Conservation (phyloP, 306 rosid species). For the Pueraria montana region DNA sequence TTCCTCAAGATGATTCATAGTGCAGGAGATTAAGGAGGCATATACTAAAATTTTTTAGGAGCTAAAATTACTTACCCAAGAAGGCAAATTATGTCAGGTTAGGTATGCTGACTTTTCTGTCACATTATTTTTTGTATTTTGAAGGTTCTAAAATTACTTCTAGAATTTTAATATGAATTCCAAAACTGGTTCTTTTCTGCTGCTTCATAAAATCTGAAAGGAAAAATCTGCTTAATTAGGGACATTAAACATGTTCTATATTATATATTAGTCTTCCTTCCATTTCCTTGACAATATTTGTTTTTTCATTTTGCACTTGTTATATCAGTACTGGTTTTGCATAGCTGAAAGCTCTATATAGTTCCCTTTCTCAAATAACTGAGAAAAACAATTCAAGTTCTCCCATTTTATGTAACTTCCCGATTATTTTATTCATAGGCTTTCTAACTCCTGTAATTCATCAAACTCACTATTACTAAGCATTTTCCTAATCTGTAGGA, state of each 20-base stretch:
- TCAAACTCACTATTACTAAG: background rate
- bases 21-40: constrained; percentile 25
- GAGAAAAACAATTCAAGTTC: background rate
- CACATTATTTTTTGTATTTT: background rate
- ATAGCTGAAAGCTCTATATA: background rate
- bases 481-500: background rate
- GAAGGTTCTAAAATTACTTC: constrained; percentile 11
- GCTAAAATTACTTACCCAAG: constrained; percentile 10
- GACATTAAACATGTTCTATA: background rate
- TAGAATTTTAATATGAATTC: constrained; percentile 11
- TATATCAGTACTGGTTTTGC: background rate
- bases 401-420: constrained; percentile 2
- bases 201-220: background rate
- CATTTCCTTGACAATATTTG: background rate
- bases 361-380: background rate
- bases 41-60: background rate
- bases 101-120: constrained; percentile 30
- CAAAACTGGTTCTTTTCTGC: constrained; percentile 1
- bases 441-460: constrained; percentile 6
- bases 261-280: constrained; percentile 8
- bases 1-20: constrained; percentile 27
- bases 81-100: background rate
- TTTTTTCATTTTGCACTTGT: background rate
- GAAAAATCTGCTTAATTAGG: background rate
- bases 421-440: background rate